Conservation (phyloP, 2,329 filamentous ascomycete genomes). For the Ophiocordyceps camponoti-rufipedis region DNA sequence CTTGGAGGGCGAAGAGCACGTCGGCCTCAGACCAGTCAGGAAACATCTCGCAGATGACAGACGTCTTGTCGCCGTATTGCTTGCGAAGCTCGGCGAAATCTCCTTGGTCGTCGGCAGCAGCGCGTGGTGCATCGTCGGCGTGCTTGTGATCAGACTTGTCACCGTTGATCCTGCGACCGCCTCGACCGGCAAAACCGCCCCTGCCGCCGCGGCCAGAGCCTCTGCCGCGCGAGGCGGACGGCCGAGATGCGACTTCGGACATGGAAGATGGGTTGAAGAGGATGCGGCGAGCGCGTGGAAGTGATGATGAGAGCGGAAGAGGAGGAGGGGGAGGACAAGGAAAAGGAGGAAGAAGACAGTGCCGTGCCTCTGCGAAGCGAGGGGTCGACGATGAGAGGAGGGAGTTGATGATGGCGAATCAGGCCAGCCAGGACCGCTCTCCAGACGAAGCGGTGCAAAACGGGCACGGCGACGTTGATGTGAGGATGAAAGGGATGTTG, state of each 20-base stretch:
- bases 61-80: slow-evolving; percentile 64
- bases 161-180: slow-evolving; percentile 60
- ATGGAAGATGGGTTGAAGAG: slow-evolving; percentile 36
- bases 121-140: slow-evolving; percentile 37
- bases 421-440: slow-evolving; percentile 10
- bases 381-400: slow-evolving; percentile 4
- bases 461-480: slow-evolving; percentile 11
- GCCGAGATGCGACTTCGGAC: slow-evolving; percentile 86
- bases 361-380: slow-evolving; percentile 16
- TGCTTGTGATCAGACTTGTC: slow-evolving; percentile 38
- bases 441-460: slow-evolving; percentile 12
- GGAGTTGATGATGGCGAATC: slow-evolving; percentile 9
- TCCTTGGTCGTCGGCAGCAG: slow-evolving; percentile 60
- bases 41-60: slow-evolving; percentile 80
- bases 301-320: neutral
- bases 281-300: slow-evolving; percentile 5
- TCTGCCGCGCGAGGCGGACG: slow-evolving; percentile 72
- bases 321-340: neutral
- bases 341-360: neutral
- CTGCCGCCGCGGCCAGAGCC: slow-evolving; percentile 75
- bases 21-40: slow-evolving; percentile 91
- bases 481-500: slow-evolving; percentile 5
- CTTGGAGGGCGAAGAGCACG: slow-evolving; percentile 79
- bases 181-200: slow-evolving; percentile 55
- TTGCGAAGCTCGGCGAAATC: slow-evolving; percentile 87